Evolutionary conservation across 345 rosid genomes (phyloP).

Genomic region (Syzygium aqueum): DNA sequence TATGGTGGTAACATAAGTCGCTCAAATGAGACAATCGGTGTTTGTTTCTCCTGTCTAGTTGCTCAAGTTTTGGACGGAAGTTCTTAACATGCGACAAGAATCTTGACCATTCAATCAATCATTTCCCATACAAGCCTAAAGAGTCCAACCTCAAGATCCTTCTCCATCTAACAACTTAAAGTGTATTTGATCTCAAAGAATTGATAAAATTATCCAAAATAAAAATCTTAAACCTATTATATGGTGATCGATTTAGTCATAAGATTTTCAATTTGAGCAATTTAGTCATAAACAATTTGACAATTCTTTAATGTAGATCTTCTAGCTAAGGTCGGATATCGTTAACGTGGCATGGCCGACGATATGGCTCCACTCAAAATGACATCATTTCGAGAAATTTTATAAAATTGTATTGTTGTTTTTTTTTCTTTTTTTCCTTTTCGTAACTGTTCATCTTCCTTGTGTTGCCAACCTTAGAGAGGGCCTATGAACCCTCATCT

Average conservation of each 20-base stretch:
- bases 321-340: background rate
- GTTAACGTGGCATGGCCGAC: no score
- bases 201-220: background rate
- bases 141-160: background rate
- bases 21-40: background rate
- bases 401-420: background rate
- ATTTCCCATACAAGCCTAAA: background rate
- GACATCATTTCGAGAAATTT: background rate
- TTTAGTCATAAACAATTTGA: background rate
- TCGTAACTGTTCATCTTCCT: background rate
- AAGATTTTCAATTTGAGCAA: background rate
- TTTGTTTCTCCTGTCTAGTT: background rate
- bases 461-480: accelerated
- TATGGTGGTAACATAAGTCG: background rate
- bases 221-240: background rate
- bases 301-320: background rate
- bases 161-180: background rate
- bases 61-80: background rate
- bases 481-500: accelerated
- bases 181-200: background rate
- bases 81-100: background rate
- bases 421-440: background rate
- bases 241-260: background rate
- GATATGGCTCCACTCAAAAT: background rate
- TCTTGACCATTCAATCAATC: background rate